Base-by-base conservation (phyloP, 2,329 filamentous ascomycete genomes). In the Pseudogymnoascus sp. region DNA sequence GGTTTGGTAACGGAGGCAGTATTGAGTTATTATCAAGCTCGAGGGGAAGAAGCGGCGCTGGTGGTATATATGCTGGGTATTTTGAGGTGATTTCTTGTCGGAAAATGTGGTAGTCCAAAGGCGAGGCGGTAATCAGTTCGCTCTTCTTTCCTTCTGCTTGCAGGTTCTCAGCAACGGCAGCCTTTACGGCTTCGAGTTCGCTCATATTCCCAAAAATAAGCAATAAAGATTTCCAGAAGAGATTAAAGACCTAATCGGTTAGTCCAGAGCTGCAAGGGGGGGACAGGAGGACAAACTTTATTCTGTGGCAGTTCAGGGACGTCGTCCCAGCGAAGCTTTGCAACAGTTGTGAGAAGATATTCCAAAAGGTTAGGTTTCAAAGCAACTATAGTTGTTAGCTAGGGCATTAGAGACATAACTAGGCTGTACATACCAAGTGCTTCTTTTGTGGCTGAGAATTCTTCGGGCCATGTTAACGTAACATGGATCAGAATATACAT, bases 21-120 rank as follows among this genome's bases (percentile, higher is more conserved):
- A 97, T 88, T 1, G 91, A 95, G 64, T 90, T 94, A 70, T 94
- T 92, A 60, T 97, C 92, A 18, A 90, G 83, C 71, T 97, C 93
- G 12, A 97, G 80, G 1, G 91, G 91, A 63, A 97, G 86, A 5
- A 89, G 75, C 1, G 90, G 88, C 60, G 85, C 87, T 2, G 94
- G 94, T 2, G 94, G 92, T 62, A 96, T 88, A 72, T 99, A 99
- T 2, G 94, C 90, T 9, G 94, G 94, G 72, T 99, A 99, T 75
- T 99, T 99, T 2, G 93, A 97, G 14, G 89, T 95, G 62, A 99
- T 93, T 72, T 99, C 94, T 72, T 97, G 93, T 36, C 94, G 87
- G 71, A 99, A 99, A 20, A 92, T 82, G 71, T 99, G 93, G 71
- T 99, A 99, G 70, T 99, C 94, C 9, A 99, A 77, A 4, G 94